Evolutionary conservation across 2,329 filamentous ascomycete species (phyloP), one percentile per base, ranked within the genome.

Genomic region (Ophiostoma australiae): DNA sequence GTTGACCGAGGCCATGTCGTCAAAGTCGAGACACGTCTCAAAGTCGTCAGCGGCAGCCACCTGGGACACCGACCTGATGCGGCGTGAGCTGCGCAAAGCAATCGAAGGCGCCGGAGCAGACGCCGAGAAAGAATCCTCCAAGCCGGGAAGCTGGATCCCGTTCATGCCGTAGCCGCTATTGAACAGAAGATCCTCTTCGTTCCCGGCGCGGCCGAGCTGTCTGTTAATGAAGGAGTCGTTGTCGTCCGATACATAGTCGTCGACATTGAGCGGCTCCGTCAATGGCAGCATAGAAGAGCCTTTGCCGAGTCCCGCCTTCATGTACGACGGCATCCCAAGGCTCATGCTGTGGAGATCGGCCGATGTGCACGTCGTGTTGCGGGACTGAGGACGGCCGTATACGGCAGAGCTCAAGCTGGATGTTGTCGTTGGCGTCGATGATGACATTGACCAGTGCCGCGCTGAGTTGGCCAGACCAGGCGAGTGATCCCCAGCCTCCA

Each of bases 171-270:
- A 82, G 0, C 80, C 79, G 0, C 65, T 70, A 11, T 80, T 77
- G 72, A 82, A 81, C 0, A 82, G 73, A 0, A 82, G 76, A 4
- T 78, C 77, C 67, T 81, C 79, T 61, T 81, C 81, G 27, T 77
- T 77, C 15, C 77, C 77, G 11, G 74, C 76, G 2, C 76, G 74
- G 37, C 75, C 63, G 41, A 75, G 69, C n/a, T 74, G 67, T 44
- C 58, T 1, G 31, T 52, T 37, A 13, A 73, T 75, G 10, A 81
- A 76, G 0, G 78, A 80, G 20, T 81, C 80, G 20, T 77, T 78
- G 69, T 82, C 80, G 0, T 79, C 78, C 0, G 80, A 80, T 20
- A 80, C 52, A 72, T 80, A 80, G 72, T 81, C 80, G 71, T 81
- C 79, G 8, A 81, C 79, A 72, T 80, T 80, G 74, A 80, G 80